Evolutionary conservation across 2,329 filamentous ascomycete genomes (phyloP).

Genomic region (Venturia oleaginea): DNA sequence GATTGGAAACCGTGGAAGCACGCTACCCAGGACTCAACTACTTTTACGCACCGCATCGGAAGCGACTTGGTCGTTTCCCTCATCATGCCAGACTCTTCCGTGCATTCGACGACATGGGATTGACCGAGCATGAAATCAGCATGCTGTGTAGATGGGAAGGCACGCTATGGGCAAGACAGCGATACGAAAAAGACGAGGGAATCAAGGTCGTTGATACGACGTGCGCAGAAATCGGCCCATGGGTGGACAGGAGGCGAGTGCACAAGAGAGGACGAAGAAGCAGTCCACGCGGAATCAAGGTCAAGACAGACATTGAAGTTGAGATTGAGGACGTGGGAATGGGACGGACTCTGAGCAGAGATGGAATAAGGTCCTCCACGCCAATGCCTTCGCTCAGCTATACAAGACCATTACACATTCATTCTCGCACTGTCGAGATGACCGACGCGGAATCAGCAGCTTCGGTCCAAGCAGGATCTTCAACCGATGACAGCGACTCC

Average conservation of each 20-base stretch:
- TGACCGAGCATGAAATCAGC: slow-evolving; percentile 63
- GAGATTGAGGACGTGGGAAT: slow-evolving; percentile 23
- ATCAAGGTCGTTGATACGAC: slow-evolving; percentile 63
- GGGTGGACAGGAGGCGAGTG: slow-evolving; percentile 34
- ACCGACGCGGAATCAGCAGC: slow-evolving; percentile 7
- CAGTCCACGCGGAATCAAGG: slow-evolving; percentile 25
- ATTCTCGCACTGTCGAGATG: slow-evolving; percentile 10
- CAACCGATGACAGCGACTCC: slow-evolving; percentile 5
- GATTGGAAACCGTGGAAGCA: slow-evolving; percentile 69
- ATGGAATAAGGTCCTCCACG: slow-evolving; percentile 1
- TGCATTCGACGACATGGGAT: slow-evolving; percentile 59
- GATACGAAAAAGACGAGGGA: slow-evolving; percentile 67
- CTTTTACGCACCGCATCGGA: slow-evolving; percentile 60
- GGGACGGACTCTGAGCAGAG: background rate
- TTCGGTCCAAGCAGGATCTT: background rate
- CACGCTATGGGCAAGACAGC: slow-evolving; percentile 72
- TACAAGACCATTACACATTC: slow-evolving; percentile 1
- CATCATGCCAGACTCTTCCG: slow-evolving; percentile 71
- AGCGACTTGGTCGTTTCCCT: slow-evolving; percentile 66
- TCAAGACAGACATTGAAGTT: slow-evolving; percentile 34
- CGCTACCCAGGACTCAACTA: slow-evolving; percentile 79
- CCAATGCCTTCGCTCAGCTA: slow-evolving; percentile 5
- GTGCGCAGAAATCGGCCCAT: slow-evolving; percentile 56
- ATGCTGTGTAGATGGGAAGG: slow-evolving; percentile 73
- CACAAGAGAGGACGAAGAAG: slow-evolving; percentile 12